phyloP scores from a whole-genome alignment of 2,329 filamentous ascomycete genomes.

The Helminthosporium solani region DNA sequence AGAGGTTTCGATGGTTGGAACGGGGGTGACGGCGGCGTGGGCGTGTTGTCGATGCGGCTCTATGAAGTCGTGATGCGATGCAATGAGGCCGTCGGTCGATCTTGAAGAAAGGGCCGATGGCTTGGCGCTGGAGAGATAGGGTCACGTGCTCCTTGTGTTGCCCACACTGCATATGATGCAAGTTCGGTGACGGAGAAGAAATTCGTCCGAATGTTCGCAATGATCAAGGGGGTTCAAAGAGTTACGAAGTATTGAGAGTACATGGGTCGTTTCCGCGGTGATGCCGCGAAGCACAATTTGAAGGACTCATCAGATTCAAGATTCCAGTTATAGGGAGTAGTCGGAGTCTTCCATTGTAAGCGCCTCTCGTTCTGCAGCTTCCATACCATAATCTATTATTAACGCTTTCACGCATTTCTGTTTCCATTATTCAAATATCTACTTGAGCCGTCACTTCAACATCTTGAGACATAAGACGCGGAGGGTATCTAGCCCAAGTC shows the following conservation, averaged over 20 bases:
- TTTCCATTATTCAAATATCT: neutral
- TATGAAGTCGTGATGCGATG: conserved; percentile 10
- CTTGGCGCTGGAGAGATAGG: neutral
- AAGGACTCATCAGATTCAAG: neutral
- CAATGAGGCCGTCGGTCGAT: conserved; percentile 8
- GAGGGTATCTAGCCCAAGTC: too few relatives aligned
- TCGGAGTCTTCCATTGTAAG: too few relatives aligned
- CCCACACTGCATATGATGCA: too few relatives aligned
- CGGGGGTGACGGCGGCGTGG: neutral
- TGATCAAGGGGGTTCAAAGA: too few relatives aligned
- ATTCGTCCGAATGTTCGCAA: too few relatives aligned
- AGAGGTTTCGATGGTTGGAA: neutral
- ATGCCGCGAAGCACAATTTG: neutral
- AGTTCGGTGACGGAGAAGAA: too few relatives aligned
- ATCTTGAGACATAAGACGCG: neutral
- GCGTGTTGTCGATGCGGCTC: conserved; percentile 4
- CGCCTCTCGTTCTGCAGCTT: too few relatives aligned
- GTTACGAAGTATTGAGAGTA: neutral
- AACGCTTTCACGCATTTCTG: too few relatives aligned
- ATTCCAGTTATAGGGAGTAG: too few relatives aligned
- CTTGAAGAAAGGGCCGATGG: neutral
- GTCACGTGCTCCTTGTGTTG: neutral
- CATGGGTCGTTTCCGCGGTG: neutral
- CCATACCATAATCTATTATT: too few relatives aligned
- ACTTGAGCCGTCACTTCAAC: neutral